Conservation (phyloP, 768 basidiomycete species). For the Lentinula detonsa region DNA sequence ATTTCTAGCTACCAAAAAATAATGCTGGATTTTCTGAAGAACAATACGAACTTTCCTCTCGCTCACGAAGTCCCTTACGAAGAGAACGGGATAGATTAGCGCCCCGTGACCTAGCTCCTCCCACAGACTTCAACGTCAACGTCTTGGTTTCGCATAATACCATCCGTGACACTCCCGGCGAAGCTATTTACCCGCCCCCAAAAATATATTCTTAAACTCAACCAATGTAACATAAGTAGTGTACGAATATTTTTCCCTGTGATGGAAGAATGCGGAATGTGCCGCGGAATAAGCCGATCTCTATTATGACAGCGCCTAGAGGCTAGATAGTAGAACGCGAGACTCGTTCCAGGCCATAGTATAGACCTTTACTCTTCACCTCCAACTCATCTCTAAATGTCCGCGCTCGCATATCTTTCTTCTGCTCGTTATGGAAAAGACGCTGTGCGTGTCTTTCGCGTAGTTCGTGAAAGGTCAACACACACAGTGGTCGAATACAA, state of each 20-base stretch:
- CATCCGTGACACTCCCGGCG: neutral
- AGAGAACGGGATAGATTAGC: neutral
- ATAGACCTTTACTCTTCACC: neutral
- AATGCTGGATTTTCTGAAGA: neutral
- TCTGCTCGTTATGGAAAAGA: conserved; percentile 82
- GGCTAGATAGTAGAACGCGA: no score
- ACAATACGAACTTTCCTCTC: neutral
- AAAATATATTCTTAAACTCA: neutral
- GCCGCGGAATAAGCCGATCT: no score
- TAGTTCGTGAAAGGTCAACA: conserved; percentile 63
- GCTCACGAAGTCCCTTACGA: neutral
- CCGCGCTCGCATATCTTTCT: conserved; percentile 20
- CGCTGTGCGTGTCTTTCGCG: conserved; percentile 78
- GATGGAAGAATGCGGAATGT: no score
- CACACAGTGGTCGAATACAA: conserved; percentile 84
- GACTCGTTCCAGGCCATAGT: no score
- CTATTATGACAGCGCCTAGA: no score
- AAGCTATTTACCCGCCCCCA: neutral
- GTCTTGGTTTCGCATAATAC: neutral
- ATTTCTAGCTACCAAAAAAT: neutral
- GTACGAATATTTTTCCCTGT: neutral
- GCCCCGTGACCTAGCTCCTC: neutral
- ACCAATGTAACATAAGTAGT: neutral
- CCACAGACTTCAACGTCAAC: neutral
- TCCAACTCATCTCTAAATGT: neutral